Evolutionary conservation across 257 asterid species (phyloP).

Genomic region (Mitragyna speciosa): DNA sequence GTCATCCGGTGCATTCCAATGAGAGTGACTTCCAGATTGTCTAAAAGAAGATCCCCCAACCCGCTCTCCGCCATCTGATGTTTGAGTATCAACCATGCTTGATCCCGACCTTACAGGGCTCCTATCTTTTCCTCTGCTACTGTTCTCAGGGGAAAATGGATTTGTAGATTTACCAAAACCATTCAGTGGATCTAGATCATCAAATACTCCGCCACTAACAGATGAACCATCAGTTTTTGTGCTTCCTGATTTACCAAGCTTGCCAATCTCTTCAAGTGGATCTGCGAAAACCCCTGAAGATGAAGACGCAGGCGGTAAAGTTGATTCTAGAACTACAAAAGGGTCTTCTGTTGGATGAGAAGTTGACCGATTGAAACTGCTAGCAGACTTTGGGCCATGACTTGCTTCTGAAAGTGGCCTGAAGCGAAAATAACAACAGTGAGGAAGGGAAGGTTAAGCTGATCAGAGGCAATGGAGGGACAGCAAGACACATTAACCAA

Average conservation of each 20-base stretch:
- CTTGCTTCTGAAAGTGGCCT: slow-evolving; percentile 69
- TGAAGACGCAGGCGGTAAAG: slow-evolving; percentile 51
- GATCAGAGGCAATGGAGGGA: not conserved
- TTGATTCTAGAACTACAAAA: slow-evolving; percentile 67
- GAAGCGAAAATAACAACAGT: slow-evolving; percentile 34
- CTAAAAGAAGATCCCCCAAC: slow-evolving; percentile 51
- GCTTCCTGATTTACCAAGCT: slow-evolving; percentile 60
- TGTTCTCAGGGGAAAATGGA: slow-evolving; percentile 58
- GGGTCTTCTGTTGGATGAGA: slow-evolving; percentile 59
- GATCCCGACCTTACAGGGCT: slow-evolving; percentile 54
- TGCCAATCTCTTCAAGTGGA: slow-evolving; percentile 70
- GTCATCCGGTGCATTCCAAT: slow-evolving; percentile 52
- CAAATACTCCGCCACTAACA: slow-evolving; percentile 63
- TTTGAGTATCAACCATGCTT: slow-evolving; percentile 31
- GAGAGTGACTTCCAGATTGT: slow-evolving; percentile 52
- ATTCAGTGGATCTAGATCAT: slow-evolving; percentile 74
- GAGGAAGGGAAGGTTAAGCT: slow-evolving; percentile 6
- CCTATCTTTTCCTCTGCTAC: slow-evolving; percentile 48
- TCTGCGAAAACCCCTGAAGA: slow-evolving; percentile 52
- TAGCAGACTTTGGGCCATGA: slow-evolving; percentile 54
- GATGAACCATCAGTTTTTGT: slow-evolving; percentile 53
- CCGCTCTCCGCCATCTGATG: slow-evolving; percentile 49
- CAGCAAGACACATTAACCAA: not conserved
- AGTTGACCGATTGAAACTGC: slow-evolving; percentile 45
- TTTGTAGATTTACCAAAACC: slow-evolving; percentile 51